Evolutionary conservation across 2,329 filamentous ascomycete species (phyloP), one percentile per base, ranked within the genome.

Genomic region (Tolypocladium sp.): DNA sequence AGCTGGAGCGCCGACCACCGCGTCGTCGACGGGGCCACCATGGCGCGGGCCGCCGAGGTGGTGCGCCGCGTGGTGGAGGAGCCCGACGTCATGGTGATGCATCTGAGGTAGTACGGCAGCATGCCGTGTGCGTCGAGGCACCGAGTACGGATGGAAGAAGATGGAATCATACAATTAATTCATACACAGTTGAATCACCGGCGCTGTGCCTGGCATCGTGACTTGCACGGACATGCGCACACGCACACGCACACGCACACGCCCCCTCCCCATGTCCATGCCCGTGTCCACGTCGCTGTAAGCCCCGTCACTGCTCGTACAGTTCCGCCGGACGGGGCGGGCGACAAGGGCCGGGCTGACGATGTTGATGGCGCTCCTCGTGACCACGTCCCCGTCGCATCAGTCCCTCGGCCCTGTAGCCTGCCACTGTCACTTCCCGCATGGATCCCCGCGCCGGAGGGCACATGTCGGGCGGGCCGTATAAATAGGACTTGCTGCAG

Each of bases 1-100:
- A 97, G 92, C 75, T 97, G 93, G 93, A 93, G 90, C 72, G 93
- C 93, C 7, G 92, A 97, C 74, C 94, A 99, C 74, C 81, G 94
- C 25, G 90, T 97, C 58, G 86, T 97, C 54, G 94, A 99, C 74
- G 94, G 94, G 2, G 93, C 93, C 54, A 96, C 92, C 61, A 91
- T 96, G 83, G 94, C 94, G 25, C 83, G 92, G 65, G 93, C 93
- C 71, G 92, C 91, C 15, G 91, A 92, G 67, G 82, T 88, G 62
- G 89, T 97, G 27, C 85, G 86, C 66, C 79, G 80, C 57, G 85
- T 90, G 65, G 82, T 97, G 44, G 92, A 97, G 76, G 85, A 90
- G 68, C 91, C 93, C 5, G 92, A 92, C 70, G 82, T 82, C 59
- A 96, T 97, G 91, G 78, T 97, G 63, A 82, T 96, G 72, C 87